Evolutionary conservation across 1,139 yeast genomes (phyloP), one percentile per base, ranked within the genome.

Genomic region (Oligophagozyma castellii): DNA sequence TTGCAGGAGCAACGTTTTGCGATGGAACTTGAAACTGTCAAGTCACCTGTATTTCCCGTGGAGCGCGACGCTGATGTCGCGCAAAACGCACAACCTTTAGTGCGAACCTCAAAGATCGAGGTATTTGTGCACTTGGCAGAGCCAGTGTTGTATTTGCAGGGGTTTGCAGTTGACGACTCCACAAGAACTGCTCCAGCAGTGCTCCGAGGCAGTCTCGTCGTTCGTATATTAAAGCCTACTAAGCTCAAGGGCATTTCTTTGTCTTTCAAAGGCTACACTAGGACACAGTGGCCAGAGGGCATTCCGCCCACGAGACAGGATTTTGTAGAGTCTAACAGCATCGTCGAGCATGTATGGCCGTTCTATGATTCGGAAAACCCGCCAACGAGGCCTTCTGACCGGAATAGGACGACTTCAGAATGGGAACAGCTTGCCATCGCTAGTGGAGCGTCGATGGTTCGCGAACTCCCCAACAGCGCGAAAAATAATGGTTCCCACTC

Each of bases 221-320:
- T 89, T 5, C 62, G 86, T 26, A 67, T 84, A 4, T 49, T 73
- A 29, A 86, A 84, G 46, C 77, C 93, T 0, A 64, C 77, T 22
- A 83, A 76, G 52, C 61, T 89, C 39, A 83, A 79, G 52, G 54
- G 70, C 21, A 70, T 89, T n/a, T 53, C 61, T 3, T 58, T 89
- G 30, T 58, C 65, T 2, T 76, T 89, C 48, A 67, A 68, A 37
- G 98, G 96, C 2, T 52, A 57, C 2, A 70, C 81, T 25, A 62
- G 80, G 38, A 89, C 98, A 0, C 95, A 89, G 39, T 89, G 98
- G 96, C 98, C 96, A 3, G 98, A 92, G 46, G 98, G 95, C 1
- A 84, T 86, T 16, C 98, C 98, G 0, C 95, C 96, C 0, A 81
- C 79, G 48, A 72, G 73, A 44, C 61, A 62, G 15, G 76, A 71